phyloP scores from a whole-genome alignment of 116 monocot genomes.

The Zostera marina region DNA sequence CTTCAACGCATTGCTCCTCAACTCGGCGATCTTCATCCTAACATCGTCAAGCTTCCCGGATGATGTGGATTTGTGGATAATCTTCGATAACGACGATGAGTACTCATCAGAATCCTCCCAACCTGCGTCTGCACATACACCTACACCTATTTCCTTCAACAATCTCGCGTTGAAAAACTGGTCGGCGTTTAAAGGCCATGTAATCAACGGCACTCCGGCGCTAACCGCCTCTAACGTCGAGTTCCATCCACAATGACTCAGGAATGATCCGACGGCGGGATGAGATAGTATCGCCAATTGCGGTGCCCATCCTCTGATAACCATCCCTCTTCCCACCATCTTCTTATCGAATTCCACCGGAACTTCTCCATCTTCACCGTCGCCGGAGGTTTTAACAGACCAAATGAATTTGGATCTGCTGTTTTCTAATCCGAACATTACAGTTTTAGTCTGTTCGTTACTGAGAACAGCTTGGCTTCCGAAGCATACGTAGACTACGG shows the following conservation, averaged over 20 bases:
- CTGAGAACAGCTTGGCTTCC: constrained; percentile 22
- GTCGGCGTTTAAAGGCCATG: constrained; percentile 23
- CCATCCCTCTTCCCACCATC: constrained; percentile 20
- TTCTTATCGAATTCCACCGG: constrained; percentile 8
- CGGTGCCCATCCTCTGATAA: constrained; percentile 18
- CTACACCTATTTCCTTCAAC: constrained; percentile 8
- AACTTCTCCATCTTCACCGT: constrained; percentile 21
- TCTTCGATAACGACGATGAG: neutral
- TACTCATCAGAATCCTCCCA: neutral
- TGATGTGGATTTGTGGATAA: neutral
- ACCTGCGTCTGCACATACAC: constrained; percentile 8
- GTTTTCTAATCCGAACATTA: constrained; percentile 26
- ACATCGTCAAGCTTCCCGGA: too few species aligned
- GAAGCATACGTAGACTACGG: constrained; percentile 27
- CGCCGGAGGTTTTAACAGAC: constrained; percentile 1
- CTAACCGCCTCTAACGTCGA: constrained; percentile 15
- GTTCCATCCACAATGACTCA: constrained; percentile 27
- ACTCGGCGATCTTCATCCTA: too few species aligned
- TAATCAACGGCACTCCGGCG: constrained; percentile 11
- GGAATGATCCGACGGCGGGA: constrained; percentile 16
- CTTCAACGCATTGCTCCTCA: too few species aligned
- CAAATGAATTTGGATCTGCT: constrained; percentile 30
- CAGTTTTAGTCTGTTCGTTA: constrained; percentile 10
- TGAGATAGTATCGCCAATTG: constrained; percentile 17
- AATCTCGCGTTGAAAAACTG: constrained; percentile 18